A percentile compares a stretch with the other conserved stretches of the same genome.
Evolutionary conservation across 108 stramenopile species (phyloP).

Genomic region (Cyclotella choctawhatcheeana): DNA sequence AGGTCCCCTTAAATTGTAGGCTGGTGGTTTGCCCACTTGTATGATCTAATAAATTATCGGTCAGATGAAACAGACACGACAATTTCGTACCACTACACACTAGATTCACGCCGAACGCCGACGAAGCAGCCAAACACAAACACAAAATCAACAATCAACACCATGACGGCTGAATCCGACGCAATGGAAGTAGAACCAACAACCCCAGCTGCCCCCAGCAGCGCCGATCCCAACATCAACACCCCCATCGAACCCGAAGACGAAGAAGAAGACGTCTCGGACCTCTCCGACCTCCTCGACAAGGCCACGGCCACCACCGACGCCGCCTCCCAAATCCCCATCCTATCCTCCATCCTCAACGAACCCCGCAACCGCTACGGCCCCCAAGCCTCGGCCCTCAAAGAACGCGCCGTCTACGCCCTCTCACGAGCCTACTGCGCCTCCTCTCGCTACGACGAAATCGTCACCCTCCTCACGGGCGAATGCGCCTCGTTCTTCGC

Average conservation of each 20-base stretch:
- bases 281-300: conserved; percentile 51
- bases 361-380: conserved; percentile 64
- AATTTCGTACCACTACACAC: too few relatives aligned
- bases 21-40: too few relatives aligned
- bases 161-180: conserved; percentile 32
- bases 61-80: too few relatives aligned
- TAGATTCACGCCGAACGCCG: neutral
- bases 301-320: conserved; percentile 24
- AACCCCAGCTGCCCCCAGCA: neutral
- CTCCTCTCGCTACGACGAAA: conserved; percentile 62
- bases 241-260: neutral
- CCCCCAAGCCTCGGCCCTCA: conserved; percentile 76
- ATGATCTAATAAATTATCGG: too few relatives aligned
- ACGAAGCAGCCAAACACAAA: neutral
- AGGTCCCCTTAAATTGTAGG: too few relatives aligned
- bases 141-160: neutral
- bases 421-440: conserved; percentile 89
- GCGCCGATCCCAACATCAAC: neutral
- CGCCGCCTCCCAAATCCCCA: conserved; percentile 49
- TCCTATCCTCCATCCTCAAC: conserved; percentile 62
- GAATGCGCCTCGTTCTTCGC: conserved; percentile 82
- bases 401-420: conserved; percentile 93
- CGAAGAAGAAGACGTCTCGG: conserved; percentile 53
- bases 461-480: conserved; percentile 87
- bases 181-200: conserved; percentile 45